These are phyloP conservation scores for Alopecurus myosuroides DNA, from an alignment of 176 grass and related monocot species.

Conservation along the genomic window DNA sequence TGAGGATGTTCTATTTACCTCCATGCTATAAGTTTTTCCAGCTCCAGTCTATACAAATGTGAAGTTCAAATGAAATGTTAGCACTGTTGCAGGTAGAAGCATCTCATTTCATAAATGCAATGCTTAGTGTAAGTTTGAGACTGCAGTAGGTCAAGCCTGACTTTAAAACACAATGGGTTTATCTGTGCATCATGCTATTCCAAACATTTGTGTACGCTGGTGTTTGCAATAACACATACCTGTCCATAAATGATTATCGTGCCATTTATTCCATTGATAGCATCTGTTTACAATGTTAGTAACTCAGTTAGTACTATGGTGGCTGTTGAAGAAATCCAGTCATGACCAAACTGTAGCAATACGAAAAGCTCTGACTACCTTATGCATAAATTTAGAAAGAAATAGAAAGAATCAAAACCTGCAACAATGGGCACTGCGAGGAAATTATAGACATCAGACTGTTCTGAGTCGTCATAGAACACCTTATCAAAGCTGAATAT, in stretches of 20 bases:
- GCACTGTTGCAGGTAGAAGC: neutral
- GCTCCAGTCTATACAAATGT: slow-evolving; percentile 60
- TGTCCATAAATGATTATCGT: slow-evolving; percentile 81
- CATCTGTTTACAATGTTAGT: slow-evolving; percentile 38
- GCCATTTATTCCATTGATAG: slow-evolving; percentile 62
- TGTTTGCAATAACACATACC: slow-evolving; percentile 35
- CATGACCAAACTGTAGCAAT: neutral
- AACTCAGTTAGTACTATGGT: neutral
- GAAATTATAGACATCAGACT: slow-evolving; percentile 68
- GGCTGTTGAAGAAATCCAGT: neutral
- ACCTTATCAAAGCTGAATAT: slow-evolving; percentile 81
- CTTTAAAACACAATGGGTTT: neutral
- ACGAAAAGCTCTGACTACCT: neutral
- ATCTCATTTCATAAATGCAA: neutral
- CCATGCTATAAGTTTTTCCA: slow-evolving; percentile 87
- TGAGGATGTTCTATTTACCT: slow-evolving; percentile 41
- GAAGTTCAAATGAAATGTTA: slow-evolving; percentile 23
- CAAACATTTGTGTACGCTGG: slow-evolving; percentile 11
- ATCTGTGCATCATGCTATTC: neutral
- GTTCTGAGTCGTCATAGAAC: slow-evolving; percentile 61
- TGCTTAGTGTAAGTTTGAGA: slow-evolving; percentile 12
- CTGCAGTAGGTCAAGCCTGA: neutral
- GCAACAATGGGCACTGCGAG: slow-evolving; percentile 62
- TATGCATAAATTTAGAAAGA: neutral
- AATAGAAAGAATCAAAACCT: slow-evolving; percentile 31